Evolutionary conservation across 495 filamentous ascomycete genomes (phyloP), one percentile per base, ranked within the genome.

Genomic region (Aspergillus egyptiacus): DNA sequence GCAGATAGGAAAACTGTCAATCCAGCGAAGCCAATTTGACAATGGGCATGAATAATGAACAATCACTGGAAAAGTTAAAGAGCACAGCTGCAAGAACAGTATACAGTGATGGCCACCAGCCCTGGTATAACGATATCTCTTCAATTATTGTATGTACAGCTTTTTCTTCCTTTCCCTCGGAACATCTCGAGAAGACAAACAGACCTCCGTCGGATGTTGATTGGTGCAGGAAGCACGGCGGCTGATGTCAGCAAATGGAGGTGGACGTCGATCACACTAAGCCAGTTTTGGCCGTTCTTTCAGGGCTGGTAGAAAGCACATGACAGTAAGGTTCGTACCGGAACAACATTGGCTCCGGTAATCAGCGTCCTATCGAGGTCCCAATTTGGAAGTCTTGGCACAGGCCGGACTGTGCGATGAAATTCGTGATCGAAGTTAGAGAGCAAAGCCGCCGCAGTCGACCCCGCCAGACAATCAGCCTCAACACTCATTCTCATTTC

Each of bases 381-480:
- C 59, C 56, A 60, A 63, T 60, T 51, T 54, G 47, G 48, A 44
- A 55, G 65, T 59, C 68, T 71, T 71, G 68, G 68, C 66, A 48
- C 47, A 43, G 57, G 55, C 58, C 60, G 57, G 67, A 68, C 63
- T 72, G 69, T 72, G 69, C 69, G 69, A 72, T 69, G 60, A 70
- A 72, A 72, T 72, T 72, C 69, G 68, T 53, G 58, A 64, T 60
- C 61, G 56, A 65, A 58, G 65, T 54, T 54, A 65, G 59, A 64
- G 62, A 66, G n/a, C n/a, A 57, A 44, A 14, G 41, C 41, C 28
- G 61, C 66, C 63, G 64, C 65, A 61, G 64, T 50, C 59, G 59
- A 64, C 67, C 65, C 69, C 67, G 62, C 67, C 66, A 63, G 53
- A 56, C 57, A 57, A 57, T 51, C 58, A 56, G 54, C 61, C 58